Evolutionary conservation across 257 asterid species (phyloP).

Genomic region (Nicotiana knightiana): DNA sequence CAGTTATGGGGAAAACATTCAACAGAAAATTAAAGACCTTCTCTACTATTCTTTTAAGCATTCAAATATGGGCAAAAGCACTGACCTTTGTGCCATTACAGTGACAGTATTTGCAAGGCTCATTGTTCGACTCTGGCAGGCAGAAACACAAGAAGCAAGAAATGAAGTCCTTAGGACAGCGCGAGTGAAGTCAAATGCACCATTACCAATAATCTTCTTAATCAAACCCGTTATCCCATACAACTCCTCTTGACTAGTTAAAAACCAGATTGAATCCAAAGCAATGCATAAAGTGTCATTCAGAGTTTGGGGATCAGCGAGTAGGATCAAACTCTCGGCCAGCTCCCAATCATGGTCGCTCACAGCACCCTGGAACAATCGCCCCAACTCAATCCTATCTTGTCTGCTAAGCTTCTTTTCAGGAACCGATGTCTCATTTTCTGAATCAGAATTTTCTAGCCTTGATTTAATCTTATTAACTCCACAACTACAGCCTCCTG

Average conservation of each 20-base stretch:
- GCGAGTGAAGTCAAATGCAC: slow-evolving; percentile 92
- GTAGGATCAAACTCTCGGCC: slow-evolving; percentile 72
- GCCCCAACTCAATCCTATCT: slow-evolving; percentile 83
- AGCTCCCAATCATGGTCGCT: slow-evolving; percentile 93
- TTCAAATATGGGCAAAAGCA: background rate
- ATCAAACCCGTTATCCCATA: slow-evolving; percentile 75
- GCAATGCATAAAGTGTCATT: slow-evolving; percentile 88
- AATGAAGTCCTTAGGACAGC: slow-evolving; percentile 95
- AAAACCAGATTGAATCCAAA: slow-evolving; percentile 92
- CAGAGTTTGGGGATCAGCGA: slow-evolving; percentile 92
- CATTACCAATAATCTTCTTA: slow-evolving; percentile 70
- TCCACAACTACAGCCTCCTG: slow-evolving; percentile 43
- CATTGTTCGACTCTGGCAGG: slow-evolving; percentile 95
- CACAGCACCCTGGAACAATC: slow-evolving; percentile 91
- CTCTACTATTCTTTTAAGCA: background rate
- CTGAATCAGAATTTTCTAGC: slow-evolving; percentile 50
- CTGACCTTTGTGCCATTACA: slow-evolving; percentile 95
- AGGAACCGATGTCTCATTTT: slow-evolving; percentile 34
- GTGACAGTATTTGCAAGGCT: slow-evolving; percentile 92
- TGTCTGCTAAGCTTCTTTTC: slow-evolving; percentile 77
- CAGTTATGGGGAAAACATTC: background rate
- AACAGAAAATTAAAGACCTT: background rate
- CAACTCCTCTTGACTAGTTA: slow-evolving; percentile 66
- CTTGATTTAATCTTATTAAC: slow-evolving; percentile 78
- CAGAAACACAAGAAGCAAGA: slow-evolving; percentile 96